Conservation (phyloP, 768 basidiomycete genomes). For the Rhizopogon sp. region DNA sequence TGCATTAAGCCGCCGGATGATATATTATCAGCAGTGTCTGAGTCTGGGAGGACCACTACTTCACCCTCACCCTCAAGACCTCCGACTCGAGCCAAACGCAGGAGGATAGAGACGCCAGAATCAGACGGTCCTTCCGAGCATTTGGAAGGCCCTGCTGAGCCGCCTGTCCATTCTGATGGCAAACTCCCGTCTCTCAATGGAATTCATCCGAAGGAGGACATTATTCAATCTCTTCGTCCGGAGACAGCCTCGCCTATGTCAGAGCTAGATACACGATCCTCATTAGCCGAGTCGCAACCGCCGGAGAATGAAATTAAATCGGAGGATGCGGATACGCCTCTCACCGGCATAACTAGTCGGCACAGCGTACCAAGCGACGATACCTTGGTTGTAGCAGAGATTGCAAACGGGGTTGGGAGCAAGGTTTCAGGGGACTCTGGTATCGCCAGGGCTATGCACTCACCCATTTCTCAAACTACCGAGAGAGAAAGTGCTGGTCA, state of each 20-base stretch:
- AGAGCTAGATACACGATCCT: neutral
- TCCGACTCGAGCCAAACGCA: constrained; percentile 37
- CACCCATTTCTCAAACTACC: constrained; percentile 15
- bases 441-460: neutral
- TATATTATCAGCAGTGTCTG: neutral
- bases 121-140: constrained; percentile 6
- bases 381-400: constrained; percentile 40
- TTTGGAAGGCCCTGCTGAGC: constrained; percentile 4
- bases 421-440: constrained; percentile 16
- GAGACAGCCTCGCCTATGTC: neutral
- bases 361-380: constrained; percentile 58
- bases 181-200: constrained; percentile 12
- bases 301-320: constrained; percentile 35
- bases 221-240: neutral
- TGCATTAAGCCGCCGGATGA: constrained; percentile 15
- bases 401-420: constrained; percentile 21
- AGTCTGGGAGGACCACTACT: constrained; percentile 1
- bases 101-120: constrained; percentile 37
- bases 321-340: constrained; percentile 51
- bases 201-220: neutral
- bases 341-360: constrained; percentile 42
- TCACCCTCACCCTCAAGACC: constrained; percentile 12
- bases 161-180: constrained; percentile 7
- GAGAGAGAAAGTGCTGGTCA: constrained; percentile 6
- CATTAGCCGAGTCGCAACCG: neutral